A percentile compares a stretch with the other conserved stretches of the same genome.
phyloP scores from a whole-genome alignment of 2,329 filamentous ascomycete species.

The Hawksworthiomyces lignivorus region DNA sequence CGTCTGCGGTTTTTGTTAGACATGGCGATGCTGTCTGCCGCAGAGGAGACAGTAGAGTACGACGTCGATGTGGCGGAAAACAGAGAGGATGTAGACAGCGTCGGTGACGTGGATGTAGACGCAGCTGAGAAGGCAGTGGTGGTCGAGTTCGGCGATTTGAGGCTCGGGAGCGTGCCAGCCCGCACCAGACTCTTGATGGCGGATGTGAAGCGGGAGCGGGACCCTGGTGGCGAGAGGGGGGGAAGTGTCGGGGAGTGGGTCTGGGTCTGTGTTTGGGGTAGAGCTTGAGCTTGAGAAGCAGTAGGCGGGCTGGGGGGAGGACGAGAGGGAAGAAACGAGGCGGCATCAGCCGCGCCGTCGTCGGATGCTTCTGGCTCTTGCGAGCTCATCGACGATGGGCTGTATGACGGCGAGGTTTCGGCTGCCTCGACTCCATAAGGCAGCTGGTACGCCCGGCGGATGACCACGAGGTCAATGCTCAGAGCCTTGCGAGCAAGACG shows the following conservation, averaged over 20 bases:
- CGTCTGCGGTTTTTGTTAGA: no score
- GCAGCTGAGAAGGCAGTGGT: not conserved
- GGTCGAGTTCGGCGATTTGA: conserved; percentile 5
- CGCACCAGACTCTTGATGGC: conserved; percentile 34
- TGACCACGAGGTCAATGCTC: conserved; percentile 50
- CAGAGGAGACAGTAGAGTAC: conserved; percentile 25
- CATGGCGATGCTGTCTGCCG: no score
- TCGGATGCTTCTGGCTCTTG: no score
- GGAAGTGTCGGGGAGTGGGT: conserved; percentile 9
- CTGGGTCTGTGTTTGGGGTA: not conserved
- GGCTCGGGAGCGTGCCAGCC: conserved; percentile 27
- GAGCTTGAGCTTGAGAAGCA: no score
- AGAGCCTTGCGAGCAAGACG: conserved; percentile 47
- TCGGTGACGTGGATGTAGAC: not conserved
- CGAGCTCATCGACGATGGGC: conserved; percentile 15
- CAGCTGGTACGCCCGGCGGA: conserved; percentile 49
- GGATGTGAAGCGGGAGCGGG: conserved; percentile 19
- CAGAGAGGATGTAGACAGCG: not conserved
- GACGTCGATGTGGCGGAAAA: conserved; percentile 7
- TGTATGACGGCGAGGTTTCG: conserved; percentile 4
- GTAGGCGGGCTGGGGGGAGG: conserved; percentile 2
- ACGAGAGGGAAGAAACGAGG: not conserved
- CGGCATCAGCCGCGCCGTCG: no score
- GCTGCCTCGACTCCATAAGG: conserved; percentile 24
- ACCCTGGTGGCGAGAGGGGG: conserved; percentile 5